Base-by-base conservation (phyloP, 2,329 filamentous ascomycete species). In the Elsinoe arachidis region DNA sequence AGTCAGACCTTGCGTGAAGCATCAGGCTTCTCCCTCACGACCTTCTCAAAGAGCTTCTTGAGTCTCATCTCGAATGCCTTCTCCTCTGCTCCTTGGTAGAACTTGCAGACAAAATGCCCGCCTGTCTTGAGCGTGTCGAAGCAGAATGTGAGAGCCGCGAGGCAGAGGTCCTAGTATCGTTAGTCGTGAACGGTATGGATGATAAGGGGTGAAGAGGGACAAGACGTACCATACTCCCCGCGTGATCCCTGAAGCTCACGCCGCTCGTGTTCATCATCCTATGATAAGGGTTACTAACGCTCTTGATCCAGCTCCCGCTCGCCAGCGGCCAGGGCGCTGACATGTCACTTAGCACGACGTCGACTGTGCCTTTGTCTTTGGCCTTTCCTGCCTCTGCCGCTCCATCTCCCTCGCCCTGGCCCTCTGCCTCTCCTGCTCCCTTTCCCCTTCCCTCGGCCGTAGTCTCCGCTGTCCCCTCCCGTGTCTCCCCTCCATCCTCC, bases 211-310 rank as follows among this genome's bases (percentile, higher is more conserved):
- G 46, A 19, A 23, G 35, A 30, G 26, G 7, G 26, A 30, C 17
- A 49, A 37, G 21, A 70, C 85, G 69, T 74, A 96, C 92, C 89
- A 99, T 97, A 74, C 90, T 96, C 30, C 89, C 88, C 9, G 84
- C 86, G 73, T 99, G 93, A 73, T 99, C 93, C 63, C 85, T 83
- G 69, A 95, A 93, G 17, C 74, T 74, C 67, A 89, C 87, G 58
- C 93, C 93, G 74, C 88, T 96, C 66, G 92, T 96, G 74, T 99
- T 99, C 90, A 96, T 96, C 86, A 99, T 87, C 93, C 93, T 99
- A 80, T 76, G 72, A 84, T 95, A 93, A 63, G 90, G 90, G 82
- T 93, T 87, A 92, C 86, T 95, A 82, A 96, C 81, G 78, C 85
- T 95, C 77, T 83, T 90, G 77, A 87, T 86, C 77, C 83, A 86